Conservation (phyloP, 495 filamentous ascomycete species). For the Aspergillus wentii region DNA sequence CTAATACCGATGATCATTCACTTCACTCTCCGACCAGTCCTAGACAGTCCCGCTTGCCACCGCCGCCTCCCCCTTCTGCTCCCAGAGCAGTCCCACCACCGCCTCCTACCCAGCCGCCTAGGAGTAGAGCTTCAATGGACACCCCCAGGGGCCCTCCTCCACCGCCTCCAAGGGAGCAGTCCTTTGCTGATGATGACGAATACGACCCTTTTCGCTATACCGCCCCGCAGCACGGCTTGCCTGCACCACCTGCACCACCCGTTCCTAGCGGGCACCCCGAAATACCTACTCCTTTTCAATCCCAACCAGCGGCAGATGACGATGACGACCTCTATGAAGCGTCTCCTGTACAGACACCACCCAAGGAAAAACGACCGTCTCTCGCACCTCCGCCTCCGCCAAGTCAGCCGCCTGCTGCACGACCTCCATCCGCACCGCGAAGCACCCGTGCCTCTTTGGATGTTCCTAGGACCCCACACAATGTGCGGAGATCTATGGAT, state of each 20-base stretch:
- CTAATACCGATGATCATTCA: conserved; percentile 47
- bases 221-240: conserved; percentile 37
- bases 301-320: conserved; percentile 28
- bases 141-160: conserved; percentile 68
- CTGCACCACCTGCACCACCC: conserved; percentile 25
- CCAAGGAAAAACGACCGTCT: conserved; percentile 25
- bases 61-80: conserved; percentile 52
- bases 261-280: conserved; percentile 12
- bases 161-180: conserved; percentile 38
- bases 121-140: conserved; percentile 52
- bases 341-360: conserved; percentile 46
- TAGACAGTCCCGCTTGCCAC: conserved; percentile 46
- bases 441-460: conserved; percentile 66
- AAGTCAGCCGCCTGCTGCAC: conserved; percentile 32
- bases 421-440: conserved; percentile 38
- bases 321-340: conserved; percentile 50
- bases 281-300: conserved; percentile 17
- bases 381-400: conserved; percentile 25
- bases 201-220: conserved; percentile 73
- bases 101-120: conserved; percentile 46
- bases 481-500: conserved; percentile 69
- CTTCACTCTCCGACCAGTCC: conserved; percentile 44
- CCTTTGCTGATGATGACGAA: conserved; percentile 55
- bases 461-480: conserved; percentile 45
- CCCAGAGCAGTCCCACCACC: conserved; percentile 52